phyloP scores from a whole-genome alignment of 2,329 filamentous ascomycete genomes.

The Hypoxylon sp. region DNA sequence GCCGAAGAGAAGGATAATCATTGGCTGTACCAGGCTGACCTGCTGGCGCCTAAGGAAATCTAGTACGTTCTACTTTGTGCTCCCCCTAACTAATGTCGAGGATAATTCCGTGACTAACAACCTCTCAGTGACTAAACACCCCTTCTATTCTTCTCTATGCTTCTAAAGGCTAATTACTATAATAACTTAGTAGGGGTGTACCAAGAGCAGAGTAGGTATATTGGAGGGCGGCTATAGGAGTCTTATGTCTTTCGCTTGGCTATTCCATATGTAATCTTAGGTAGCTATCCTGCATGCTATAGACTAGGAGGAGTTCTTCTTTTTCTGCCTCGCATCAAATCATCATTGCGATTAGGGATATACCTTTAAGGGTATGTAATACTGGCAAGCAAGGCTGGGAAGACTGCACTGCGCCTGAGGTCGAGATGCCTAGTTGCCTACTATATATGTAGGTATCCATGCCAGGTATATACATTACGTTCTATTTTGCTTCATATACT shows the following conservation, averaged over 20 bases:
- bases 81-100: neutral
- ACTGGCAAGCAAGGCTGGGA: conserved; percentile 5
- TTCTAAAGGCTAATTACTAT: neutral
- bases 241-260: conserved; percentile 17
- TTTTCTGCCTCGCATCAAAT: neutral
- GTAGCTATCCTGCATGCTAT: conserved; percentile 17
- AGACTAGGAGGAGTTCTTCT: conserved; percentile 7
- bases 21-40: conserved; percentile 97
- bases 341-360: conserved; percentile 6
- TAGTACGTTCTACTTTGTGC: conserved; percentile 74
- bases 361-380: conserved; percentile 9
- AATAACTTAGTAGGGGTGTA: neutral
- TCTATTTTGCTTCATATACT: neutral
- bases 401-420: conserved; percentile 11
- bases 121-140: conserved; percentile 45
- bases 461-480: neutral
- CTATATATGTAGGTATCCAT: neutral
- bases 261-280: conserved; percentile 26
- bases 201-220: neutral
- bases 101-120: conserved; percentile 36
- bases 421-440: conserved; percentile 9
- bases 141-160: conserved; percentile 1
- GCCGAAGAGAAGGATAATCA: conserved; percentile 93
- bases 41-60: conserved; percentile 95
- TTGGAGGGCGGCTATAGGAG: neutral